phyloP scores from a whole-genome alignment of 1,284 basidiomycete genomes.

The Tremellales sp. region DNA sequence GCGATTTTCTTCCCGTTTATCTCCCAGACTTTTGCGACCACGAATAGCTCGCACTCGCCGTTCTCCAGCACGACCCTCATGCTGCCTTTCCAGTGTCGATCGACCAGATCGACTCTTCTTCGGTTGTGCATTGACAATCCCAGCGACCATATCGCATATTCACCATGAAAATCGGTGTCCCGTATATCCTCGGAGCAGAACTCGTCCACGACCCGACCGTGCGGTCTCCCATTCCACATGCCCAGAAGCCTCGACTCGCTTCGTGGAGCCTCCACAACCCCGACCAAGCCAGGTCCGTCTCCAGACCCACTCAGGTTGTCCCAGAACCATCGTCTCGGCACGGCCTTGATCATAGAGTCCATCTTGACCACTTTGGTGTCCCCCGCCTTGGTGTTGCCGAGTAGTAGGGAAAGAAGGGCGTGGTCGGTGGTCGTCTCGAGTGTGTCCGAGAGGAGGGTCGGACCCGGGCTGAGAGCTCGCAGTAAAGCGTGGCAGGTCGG shows the following conservation, averaged over 20 bases:
- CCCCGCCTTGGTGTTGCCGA: constrained; percentile 7
- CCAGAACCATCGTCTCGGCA: constrained; percentile 21
- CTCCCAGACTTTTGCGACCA: constrained; percentile 15
- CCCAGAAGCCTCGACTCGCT: constrained; percentile 18
- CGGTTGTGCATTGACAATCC: not conserved
- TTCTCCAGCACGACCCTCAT: constrained; percentile 10
- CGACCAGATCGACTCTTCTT: not conserved
- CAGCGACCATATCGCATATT: constrained; percentile 8
- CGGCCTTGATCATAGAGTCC: not conserved
- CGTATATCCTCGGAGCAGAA: constrained; percentile 14
- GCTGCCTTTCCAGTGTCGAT: not conserved
- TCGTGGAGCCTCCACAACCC: constrained; percentile 2
- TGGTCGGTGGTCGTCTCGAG: constrained; percentile 18
- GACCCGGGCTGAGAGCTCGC: constrained; percentile 29
- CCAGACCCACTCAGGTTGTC: constrained; percentile 13
- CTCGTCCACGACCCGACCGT: constrained; percentile 11
- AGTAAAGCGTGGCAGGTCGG: constrained; percentile 33
- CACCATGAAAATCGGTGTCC: constrained; percentile 12
- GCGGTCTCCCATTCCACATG: constrained; percentile 22
- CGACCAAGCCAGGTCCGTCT: constrained; percentile 24
- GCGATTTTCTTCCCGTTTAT: constrained; percentile 11
- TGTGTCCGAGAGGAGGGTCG: constrained; percentile 33
- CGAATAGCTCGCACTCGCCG: constrained; percentile 15
- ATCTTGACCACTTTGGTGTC: constrained; percentile 13
- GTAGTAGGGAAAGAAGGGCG: constrained; percentile 15